These are phyloP conservation scores for Plicaturopsis crispa DNA, from an alignment of 768 basidiomycete genomes.

Conservation along the genomic window DNA sequence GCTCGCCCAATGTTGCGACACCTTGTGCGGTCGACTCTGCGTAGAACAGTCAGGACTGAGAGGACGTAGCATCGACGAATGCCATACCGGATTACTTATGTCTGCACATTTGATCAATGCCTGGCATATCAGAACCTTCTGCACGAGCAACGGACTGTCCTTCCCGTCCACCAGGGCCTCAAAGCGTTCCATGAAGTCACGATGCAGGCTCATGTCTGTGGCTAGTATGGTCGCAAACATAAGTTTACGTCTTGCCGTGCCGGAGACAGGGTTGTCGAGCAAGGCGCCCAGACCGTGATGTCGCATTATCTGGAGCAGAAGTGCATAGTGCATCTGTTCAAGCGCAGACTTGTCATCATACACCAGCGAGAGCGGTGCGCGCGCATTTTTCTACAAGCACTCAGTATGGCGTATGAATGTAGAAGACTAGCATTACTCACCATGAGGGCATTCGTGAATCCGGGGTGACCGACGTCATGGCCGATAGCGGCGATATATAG, in stretches of 20 bases:
- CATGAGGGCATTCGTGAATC: conserved; percentile 91
- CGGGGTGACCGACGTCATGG: conserved; percentile 96
- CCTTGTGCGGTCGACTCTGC: conserved; percentile 87
- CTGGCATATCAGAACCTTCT: conserved; percentile 75
- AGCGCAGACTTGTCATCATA: conserved; percentile 88
- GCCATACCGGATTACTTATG: conserved; percentile 93
- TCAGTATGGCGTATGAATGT: conserved; percentile 6
- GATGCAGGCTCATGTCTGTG: conserved; percentile 93
- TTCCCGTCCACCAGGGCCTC: conserved; percentile 35
- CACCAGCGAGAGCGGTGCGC: conserved; percentile 78
- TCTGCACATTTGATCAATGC: conserved; percentile 96
- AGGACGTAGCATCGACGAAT: conserved; percentile 1
- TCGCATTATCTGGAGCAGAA: conserved; percentile 75
- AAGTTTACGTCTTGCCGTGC: conserved; percentile 41
- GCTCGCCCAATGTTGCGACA: conserved; percentile 88
- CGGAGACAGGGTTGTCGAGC: conserved; percentile 46
- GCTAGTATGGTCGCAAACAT: conserved; percentile 81
- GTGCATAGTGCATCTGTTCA: conserved; percentile 85
- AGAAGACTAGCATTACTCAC: conserved; percentile 34
- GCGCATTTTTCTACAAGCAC: conserved; percentile 76
- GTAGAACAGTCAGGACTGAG: conserved; percentile 4
- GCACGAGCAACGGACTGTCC: conserved; percentile 30
- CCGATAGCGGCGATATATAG: conserved; percentile 91
- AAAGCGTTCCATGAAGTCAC: conserved; percentile 72
- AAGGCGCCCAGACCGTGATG: conserved; percentile 68